Conservation (phyloP, 352 stramenopile species). For the Phytopythium sindhum region DNA sequence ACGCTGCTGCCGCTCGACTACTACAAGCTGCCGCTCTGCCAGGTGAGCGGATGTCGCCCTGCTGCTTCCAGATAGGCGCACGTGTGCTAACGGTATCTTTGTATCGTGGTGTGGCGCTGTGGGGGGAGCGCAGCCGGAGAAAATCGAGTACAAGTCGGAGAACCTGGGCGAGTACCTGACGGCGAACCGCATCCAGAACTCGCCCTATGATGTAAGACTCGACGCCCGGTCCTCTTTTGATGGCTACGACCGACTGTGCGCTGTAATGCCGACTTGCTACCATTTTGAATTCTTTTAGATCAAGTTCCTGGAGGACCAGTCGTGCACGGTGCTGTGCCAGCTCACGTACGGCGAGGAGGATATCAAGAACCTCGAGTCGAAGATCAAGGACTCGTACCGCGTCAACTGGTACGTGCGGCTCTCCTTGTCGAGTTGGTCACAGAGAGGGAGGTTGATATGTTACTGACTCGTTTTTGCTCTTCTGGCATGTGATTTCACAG, state of each 20-base stretch:
- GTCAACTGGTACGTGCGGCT: conserved; percentile 89
- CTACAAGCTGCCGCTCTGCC: conserved; percentile 97
- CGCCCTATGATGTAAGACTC: conserved; percentile 85
- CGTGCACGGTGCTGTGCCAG: conserved; percentile 72
- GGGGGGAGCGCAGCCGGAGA: conserved; percentile 44
- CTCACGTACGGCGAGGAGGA: conserved; percentile 91
- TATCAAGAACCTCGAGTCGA: conserved; percentile 88
- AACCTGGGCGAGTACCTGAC: conserved; percentile 99
- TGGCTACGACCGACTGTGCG: background rate
- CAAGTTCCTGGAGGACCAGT: conserved; percentile 78
- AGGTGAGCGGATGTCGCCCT: too few relatives aligned
- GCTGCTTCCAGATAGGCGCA: too few relatives aligned
- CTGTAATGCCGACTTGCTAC: background rate
- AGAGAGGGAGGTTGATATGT: background rate
- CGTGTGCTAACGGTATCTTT: background rate
- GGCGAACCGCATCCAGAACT: conserved; percentile 99
- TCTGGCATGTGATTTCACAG: conserved; percentile 14
- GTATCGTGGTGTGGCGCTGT: background rate
- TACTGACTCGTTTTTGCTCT: too few relatives aligned
- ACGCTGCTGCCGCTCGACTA: conserved; percentile 97
- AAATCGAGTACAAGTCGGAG: conserved; percentile 96
- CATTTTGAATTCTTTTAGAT: conserved; percentile 36
- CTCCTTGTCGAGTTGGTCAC: background rate
- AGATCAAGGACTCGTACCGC: conserved; percentile 97
- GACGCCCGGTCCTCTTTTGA: background rate